These are phyloP conservation scores for Marasmius tenuissimus DNA, from an alignment of 1,284 basidiomycete species.

Conservation along the genomic window DNA sequence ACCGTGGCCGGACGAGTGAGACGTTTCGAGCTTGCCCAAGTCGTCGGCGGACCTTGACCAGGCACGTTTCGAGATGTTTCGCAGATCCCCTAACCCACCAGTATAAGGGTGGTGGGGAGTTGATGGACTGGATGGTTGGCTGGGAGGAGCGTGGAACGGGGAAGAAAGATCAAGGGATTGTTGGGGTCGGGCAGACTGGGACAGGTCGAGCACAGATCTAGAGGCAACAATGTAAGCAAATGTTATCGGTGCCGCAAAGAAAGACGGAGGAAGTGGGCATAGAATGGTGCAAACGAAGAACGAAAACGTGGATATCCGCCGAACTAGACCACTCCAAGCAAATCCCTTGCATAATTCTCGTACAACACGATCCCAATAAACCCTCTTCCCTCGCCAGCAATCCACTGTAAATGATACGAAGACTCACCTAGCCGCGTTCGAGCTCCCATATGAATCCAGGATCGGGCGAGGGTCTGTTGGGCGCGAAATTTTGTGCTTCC, in stretches of 20 bases:
- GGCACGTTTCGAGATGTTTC: conserved; percentile 61
- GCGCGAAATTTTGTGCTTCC: conserved; percentile 78
- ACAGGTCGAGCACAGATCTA: conserved; percentile 71
- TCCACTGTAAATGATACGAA: conserved; percentile 1
- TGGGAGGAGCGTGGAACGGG: conserved; percentile 12
- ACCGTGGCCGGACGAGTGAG: conserved; percentile 47
- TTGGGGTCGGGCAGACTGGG: conserved; percentile 53
- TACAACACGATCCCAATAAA: background rate
- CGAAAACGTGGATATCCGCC: background rate
- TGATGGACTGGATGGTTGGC: conserved; percentile 36
- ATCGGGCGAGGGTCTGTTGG: conserved; percentile 80
- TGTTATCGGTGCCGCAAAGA: conserved; percentile 5
- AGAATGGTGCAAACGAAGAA: background rate
- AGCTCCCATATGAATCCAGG: conserved; percentile 45
- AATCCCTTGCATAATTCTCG: background rate
- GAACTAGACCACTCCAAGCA: background rate
- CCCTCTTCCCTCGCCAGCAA: background rate
- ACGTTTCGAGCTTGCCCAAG: conserved; percentile 49
- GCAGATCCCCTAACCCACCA: conserved; percentile 61
- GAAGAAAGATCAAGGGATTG: conserved; percentile 46
- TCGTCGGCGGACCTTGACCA: conserved; percentile 83
- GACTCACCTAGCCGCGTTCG: conserved; percentile 49
- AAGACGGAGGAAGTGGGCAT: conserved; percentile 6
- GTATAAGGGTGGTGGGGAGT: conserved; percentile 21
- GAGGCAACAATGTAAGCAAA: conserved; percentile 14